A percentile compares a stretch with the other conserved stretches of the same genome.
Evolutionary conservation across 352 stramenopile species (phyloP).

Genomic region (Pythium dissimile): DNA sequence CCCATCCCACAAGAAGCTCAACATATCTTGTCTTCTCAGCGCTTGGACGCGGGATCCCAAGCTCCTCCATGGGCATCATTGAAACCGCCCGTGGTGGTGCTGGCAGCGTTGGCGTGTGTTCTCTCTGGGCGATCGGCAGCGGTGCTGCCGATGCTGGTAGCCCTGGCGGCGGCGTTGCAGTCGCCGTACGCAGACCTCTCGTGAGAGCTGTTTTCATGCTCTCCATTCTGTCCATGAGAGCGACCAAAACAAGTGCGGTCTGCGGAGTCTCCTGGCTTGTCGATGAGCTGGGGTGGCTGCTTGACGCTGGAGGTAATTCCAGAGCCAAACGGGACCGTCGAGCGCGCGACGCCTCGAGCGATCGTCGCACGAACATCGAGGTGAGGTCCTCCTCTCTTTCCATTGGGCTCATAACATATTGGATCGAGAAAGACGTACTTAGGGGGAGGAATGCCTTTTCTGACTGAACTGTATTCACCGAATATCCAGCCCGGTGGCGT

Average conservation of each 20-base stretch:
- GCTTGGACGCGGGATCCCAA: too few relatives aligned
- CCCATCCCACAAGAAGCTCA: too few relatives aligned
- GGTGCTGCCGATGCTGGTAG: neutral
- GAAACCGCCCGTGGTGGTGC: too few relatives aligned
- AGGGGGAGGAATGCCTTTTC: neutral
- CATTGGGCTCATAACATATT: conserved; percentile 4
- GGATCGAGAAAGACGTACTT: neutral
- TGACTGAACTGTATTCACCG: neutral
- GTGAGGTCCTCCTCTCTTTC: neutral
- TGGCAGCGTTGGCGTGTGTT: neutral
- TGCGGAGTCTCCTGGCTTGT: neutral
- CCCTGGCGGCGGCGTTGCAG: neutral
- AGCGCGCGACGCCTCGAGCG: neutral
- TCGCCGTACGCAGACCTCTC: neutral
- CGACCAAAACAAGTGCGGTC: neutral
- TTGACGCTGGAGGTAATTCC: neutral
- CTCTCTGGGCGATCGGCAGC: neutral
- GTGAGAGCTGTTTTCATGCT: neutral
- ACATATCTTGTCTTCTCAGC: too few relatives aligned
- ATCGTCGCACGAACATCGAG: neutral
- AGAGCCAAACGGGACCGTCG: neutral
- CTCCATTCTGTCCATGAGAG: neutral
- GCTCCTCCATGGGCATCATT: too few relatives aligned
- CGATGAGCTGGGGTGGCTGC: neutral
- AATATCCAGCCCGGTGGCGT: neutral